Conservation (phyloP, 768 basidiomycete species). For the Termitomyces sp. region DNA sequence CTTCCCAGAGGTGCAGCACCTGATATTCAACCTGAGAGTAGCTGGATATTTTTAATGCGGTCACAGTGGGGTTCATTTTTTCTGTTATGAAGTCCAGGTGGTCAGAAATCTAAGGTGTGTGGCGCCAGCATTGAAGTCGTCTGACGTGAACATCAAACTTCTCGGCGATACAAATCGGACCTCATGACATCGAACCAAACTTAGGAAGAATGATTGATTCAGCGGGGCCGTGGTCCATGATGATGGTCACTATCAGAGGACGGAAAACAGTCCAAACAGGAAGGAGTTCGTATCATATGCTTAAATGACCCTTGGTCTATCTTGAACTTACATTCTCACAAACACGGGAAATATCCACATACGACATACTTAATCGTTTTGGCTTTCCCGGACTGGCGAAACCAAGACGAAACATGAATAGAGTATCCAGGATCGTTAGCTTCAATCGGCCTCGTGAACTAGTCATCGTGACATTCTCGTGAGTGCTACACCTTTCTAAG, state of each 20-base stretch:
- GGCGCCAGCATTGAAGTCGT: background rate
- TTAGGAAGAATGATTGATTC: background rate
- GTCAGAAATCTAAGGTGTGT: background rate
- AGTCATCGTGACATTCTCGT: background rate
- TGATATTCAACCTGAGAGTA: background rate
- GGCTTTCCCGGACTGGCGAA: constrained; percentile 1
- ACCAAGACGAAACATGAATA: background rate
- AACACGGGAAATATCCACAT: background rate
- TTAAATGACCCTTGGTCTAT: background rate
- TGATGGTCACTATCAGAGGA: background rate
- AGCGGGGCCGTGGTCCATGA: background rate
- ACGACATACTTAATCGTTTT: background rate
- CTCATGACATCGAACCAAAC: background rate
- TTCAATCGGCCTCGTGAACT: background rate
- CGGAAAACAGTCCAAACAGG: background rate
- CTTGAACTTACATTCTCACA: background rate
- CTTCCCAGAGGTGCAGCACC: background rate
- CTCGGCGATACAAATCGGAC: background rate
- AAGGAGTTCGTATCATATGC: background rate
- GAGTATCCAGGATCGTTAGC: background rate
- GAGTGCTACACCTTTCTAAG: background rate
- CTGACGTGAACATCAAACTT: background rate
- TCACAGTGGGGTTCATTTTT: background rate
- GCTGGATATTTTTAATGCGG: background rate
- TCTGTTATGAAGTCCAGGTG: background rate